Evolutionary conservation across 2,329 filamentous ascomycete genomes (phyloP).

Genomic region (Paecilomyces dactylethromorphus): DNA sequence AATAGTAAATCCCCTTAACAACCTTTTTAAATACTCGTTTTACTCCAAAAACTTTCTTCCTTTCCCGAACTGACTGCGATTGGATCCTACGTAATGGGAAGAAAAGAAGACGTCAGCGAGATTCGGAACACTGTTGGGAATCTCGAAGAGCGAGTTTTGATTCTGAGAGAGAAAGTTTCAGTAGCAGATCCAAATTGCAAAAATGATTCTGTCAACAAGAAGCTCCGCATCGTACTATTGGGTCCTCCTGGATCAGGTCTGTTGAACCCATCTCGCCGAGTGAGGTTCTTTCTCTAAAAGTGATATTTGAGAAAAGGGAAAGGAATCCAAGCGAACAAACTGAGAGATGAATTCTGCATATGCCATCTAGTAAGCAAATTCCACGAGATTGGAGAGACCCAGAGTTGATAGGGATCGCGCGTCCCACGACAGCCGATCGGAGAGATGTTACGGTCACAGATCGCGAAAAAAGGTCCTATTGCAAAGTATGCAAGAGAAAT

Average conservation of each 20-base stretch:
- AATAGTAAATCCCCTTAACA: neutral
- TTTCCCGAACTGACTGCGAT: neutral
- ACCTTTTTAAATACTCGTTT: neutral
- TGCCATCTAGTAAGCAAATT: neutral
- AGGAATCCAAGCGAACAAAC: neutral
- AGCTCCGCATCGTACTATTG: neutral
- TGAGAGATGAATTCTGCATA: neutral
- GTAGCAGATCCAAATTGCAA: neutral
- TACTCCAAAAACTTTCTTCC: neutral
- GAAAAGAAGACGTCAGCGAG: neutral
- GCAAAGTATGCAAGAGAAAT: neutral
- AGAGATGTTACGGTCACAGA: neutral
- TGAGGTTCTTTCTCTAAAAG: neutral
- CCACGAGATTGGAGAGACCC: neutral
- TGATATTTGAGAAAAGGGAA: neutral
- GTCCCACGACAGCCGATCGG: neutral
- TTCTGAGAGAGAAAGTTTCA: neutral
- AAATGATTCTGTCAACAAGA: neutral
- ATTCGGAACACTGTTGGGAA: neutral
- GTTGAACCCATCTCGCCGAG: neutral
- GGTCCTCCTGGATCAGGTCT: neutral
- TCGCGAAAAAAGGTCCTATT: neutral
- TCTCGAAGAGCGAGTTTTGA: neutral
- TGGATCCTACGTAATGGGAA: neutral
- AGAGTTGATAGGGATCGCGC: neutral